Conservation (phyloP, 148 eudicot species). For the Silene latifolia region DNA sequence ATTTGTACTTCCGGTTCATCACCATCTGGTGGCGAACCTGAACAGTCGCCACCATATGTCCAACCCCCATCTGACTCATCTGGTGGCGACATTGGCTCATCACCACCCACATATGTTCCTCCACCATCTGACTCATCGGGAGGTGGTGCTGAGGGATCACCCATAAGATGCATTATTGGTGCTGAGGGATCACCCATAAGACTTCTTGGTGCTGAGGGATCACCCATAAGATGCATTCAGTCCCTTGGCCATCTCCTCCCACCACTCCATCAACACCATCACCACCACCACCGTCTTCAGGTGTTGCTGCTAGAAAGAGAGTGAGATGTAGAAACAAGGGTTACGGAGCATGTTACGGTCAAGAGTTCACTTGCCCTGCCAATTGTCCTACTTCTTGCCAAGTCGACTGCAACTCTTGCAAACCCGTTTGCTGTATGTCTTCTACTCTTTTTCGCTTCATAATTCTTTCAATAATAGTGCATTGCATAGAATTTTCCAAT, state of each 20-base stretch:
- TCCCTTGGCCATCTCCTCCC: constrained; percentile 13
- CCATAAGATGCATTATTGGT: no score
- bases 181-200: no score
- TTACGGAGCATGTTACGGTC: constrained; percentile 31
- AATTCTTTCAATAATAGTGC: no score
- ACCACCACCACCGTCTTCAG: constrained; percentile 9
- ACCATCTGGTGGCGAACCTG: background rate
- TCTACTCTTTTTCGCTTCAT: background rate
- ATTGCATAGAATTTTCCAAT: no score
- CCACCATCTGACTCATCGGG: background rate
- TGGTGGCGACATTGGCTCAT: background rate
- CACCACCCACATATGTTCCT: background rate
- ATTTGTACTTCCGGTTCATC: constrained; percentile 28
- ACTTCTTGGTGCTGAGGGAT: no score
- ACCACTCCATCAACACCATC: constrained; percentile 13
- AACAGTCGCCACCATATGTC: no score
- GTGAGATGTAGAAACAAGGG: constrained; percentile 31
- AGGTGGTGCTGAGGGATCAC: no score
- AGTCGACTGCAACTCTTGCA: constrained; percentile 39
- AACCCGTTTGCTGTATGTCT: constrained; percentile 41
- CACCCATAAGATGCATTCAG: no score
- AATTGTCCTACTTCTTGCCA: constrained; percentile 37
- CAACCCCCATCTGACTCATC: no score
- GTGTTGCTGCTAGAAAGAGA: constrained; percentile 29
- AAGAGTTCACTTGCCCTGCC: constrained; percentile 34